phyloP scores from a whole-genome alignment of 164 flowering plant genomes.

The Sedum album region DNA sequence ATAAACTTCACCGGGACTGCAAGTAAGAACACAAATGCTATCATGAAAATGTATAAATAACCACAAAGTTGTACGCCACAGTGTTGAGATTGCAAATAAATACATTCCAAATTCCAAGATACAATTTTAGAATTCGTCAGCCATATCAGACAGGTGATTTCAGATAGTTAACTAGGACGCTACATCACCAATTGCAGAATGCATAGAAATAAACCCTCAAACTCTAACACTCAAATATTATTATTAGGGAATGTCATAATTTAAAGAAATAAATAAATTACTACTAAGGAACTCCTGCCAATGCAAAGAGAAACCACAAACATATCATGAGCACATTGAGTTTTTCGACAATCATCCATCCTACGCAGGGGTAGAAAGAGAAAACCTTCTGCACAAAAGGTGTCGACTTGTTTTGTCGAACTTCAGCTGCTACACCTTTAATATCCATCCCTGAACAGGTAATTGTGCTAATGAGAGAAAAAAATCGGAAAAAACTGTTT shows the following conservation, averaged over 20 bases:
- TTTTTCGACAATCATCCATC: too few relatives aligned
- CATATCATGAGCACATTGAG: not conserved
- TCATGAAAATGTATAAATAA: not conserved
- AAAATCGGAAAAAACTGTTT: too few relatives aligned
- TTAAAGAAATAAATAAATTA: not conserved
- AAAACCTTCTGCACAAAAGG: slow-evolving; percentile 71
- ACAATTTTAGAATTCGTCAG: slow-evolving; percentile 61
- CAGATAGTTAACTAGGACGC: slow-evolving; percentile 47
- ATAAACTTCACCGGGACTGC: too few relatives aligned
- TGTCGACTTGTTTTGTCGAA: slow-evolving; percentile 72
- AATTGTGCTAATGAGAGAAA: not conserved
- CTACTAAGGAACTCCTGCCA: not conserved
- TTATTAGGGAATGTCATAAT: too few relatives aligned
- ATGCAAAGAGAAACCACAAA: not conserved
- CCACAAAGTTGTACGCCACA: too few relatives aligned
- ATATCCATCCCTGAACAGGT: slow-evolving; percentile 78
- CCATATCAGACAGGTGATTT: slow-evolving; percentile 41
- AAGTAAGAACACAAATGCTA: too few relatives aligned
- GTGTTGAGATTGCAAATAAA: not conserved
- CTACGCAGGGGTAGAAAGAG: not conserved
- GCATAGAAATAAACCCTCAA: slow-evolving; percentile 47
- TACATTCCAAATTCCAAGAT: too few relatives aligned
- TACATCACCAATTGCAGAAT: slow-evolving; percentile 46
- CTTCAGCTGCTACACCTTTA: too few relatives aligned
- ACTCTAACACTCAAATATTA: slow-evolving; percentile 15